Conservation (phyloP, 2,329 filamentous ascomycete genomes). For the Eutypella sp. region DNA sequence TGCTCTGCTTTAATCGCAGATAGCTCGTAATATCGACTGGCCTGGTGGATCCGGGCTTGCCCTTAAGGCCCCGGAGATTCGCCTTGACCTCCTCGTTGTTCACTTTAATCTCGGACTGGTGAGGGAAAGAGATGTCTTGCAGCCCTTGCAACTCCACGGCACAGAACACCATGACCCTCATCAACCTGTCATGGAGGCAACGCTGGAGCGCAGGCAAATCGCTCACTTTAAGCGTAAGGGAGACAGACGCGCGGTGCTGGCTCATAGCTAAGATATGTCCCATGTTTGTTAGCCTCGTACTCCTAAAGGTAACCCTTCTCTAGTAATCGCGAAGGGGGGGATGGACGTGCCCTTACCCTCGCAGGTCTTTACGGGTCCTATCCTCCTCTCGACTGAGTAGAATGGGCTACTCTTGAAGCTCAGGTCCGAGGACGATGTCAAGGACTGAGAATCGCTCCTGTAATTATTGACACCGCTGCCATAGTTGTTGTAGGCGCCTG, state of each 20-base stretch:
- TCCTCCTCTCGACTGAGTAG: constrained; percentile 62
- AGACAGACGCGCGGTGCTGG: constrained; percentile 46
- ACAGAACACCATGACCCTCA: constrained; percentile 80
- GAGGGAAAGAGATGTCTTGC: constrained; percentile 83
- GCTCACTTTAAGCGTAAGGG: constrained; percentile 41
- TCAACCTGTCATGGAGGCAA: constrained; percentile 54
- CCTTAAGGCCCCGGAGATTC: constrained; percentile 93
- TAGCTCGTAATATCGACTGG: constrained; percentile 84
- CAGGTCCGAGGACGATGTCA: constrained; percentile 15
- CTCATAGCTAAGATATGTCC: constrained; percentile 43
- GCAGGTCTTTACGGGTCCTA: constrained; percentile 63
- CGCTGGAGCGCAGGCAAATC: constrained; percentile 48
- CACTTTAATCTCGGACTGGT: constrained; percentile 87
- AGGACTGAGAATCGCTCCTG: constrained; percentile 7
- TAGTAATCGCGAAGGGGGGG: too few relatives aligned
- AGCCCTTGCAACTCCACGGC: constrained; percentile 56
- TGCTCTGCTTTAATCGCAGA: constrained; percentile 61
- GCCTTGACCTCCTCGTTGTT: constrained; percentile 84
- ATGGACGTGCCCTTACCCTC: constrained; percentile 54
- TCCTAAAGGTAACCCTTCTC: neutral
- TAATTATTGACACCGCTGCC: constrained; percentile 4
- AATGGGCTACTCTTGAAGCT: constrained; percentile 75
- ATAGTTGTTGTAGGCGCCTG: constrained; percentile 7
- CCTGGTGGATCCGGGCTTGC: constrained; percentile 89
- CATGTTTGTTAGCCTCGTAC: constrained; percentile 6